phyloP scores from a whole-genome alignment of 371 early-diverging fungal genomes.

The Capniomyces stellatus region DNA sequence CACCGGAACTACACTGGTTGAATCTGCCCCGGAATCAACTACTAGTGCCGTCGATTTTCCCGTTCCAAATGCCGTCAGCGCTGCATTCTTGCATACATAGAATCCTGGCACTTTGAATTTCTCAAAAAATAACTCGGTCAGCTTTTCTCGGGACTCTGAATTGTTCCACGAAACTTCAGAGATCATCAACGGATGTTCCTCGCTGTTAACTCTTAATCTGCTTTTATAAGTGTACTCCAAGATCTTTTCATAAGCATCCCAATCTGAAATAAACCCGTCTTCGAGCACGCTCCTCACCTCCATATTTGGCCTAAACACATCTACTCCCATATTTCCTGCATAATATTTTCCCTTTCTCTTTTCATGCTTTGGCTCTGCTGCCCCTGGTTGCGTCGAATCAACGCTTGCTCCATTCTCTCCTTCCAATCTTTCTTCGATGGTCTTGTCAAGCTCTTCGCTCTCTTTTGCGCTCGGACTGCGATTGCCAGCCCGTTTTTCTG shows the following conservation, averaged over 20 bases:
- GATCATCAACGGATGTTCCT: conserved; percentile 77
- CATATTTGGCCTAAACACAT: conserved; percentile 54
- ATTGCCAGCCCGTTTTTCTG: too few relatives aligned
- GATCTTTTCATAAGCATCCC: conserved; percentile 78
- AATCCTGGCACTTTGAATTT: conserved; percentile 80
- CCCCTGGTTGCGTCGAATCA: not conserved
- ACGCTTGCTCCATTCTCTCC: conserved; percentile 7
- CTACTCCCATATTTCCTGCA: conserved; percentile 62
- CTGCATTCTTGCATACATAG: conserved; percentile 75
- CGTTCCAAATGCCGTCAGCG: conserved; percentile 83
- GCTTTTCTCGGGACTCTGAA: conserved; percentile 44
- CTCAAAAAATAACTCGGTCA: conserved; percentile 85
- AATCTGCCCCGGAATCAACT: conserved; percentile 74
- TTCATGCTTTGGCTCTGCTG: conserved; percentile 1
- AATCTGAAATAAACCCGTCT: conserved; percentile 52
- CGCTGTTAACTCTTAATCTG: conserved; percentile 41
- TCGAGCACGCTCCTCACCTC: conserved; percentile 31
- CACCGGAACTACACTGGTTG: conserved; percentile 80
- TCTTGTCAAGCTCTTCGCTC: conserved; percentile 9
- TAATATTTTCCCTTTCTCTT: conserved; percentile 27
- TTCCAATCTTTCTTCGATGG: conserved; percentile 23
- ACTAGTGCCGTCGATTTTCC: conserved; percentile 81
- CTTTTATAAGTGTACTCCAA: conserved; percentile 63
- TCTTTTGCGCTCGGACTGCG: not conserved
- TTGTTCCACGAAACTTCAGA: conserved; percentile 78